These are phyloP conservation scores for Xylaria intraflava DNA, from an alignment of 495 filamentous ascomycete genomes.

Conservation along the genomic window DNA sequence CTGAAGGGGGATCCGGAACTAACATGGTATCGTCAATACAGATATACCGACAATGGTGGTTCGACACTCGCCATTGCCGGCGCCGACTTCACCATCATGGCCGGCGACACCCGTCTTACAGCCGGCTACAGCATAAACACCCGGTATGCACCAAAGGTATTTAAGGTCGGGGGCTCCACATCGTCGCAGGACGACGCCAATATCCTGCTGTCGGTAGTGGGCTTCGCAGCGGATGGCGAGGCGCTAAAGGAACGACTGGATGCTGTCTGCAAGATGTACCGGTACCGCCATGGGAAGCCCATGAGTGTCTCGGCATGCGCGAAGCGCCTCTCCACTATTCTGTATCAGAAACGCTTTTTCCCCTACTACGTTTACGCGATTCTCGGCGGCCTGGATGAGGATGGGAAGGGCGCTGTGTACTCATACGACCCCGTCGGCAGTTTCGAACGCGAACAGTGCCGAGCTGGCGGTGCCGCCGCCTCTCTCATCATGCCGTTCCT, in stretches of 20 bases:
- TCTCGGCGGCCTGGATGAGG: conserved; percentile 87
- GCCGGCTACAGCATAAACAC: conserved; percentile 98
- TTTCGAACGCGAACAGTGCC: conserved; percentile 93
- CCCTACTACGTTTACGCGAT: conserved; percentile 95
- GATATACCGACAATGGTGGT: conserved; percentile 96
- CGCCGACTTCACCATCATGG: conserved; percentile 87
- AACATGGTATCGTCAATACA: conserved; percentile 31
- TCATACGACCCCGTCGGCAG: conserved; percentile 96
- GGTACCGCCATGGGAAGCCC: conserved; percentile 85
- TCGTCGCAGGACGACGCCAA: conserved; percentile 74
- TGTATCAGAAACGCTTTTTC: conserved; percentile 97
- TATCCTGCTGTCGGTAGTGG: conserved; percentile 86
- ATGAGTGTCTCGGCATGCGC: conserved; percentile 93
- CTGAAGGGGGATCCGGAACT: conserved; percentile 1
- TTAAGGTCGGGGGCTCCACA: conserved; percentile 87
- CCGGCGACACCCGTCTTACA: conserved; percentile 91
- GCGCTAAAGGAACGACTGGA: conserved; percentile 86
- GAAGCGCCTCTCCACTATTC: conserved; percentile 83
- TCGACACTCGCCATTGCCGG: conserved; percentile 93
- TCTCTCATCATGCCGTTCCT: conserved; percentile 98
- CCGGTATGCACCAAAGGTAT: conserved; percentile 87
- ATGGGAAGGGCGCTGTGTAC: conserved; percentile 90
- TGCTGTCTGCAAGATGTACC: conserved; percentile 92
- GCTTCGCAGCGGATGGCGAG: conserved; percentile 88
- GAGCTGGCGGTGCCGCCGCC: conserved; percentile 88